Base-by-base conservation (phyloP, 2,329 filamentous ascomycete genomes). In the Aureobasidium mangrovei region DNA sequence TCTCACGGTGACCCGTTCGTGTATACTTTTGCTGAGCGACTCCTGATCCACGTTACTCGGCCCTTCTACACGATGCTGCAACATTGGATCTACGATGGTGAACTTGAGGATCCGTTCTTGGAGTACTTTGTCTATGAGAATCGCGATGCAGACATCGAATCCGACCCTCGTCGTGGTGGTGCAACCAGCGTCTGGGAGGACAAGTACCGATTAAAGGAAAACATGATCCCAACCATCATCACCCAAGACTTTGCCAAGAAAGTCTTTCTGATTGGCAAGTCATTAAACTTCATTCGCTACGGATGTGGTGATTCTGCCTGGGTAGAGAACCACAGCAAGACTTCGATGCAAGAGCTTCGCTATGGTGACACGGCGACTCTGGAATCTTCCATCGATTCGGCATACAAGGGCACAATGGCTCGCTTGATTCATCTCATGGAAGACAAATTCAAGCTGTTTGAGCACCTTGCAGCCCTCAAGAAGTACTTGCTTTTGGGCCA, bases 71-170 rank as follows among this genome's bases (percentile, higher is more conserved):
- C 94, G 63, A 96, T 98, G 74, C 76, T 98, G 53, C 83, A 90
- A 53, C 86, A 89, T 63, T 98, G 93, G 93, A 95, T 98, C 48
- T 98, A 98, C 65, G 91, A 98, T 64, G 93, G 93, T 57, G 94
- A 98, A 73, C 78, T 98, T 10, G 90, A 88, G n/a, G 93, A 98
- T 69, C 93, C 94, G 0, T 96, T 91, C 64, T 79, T 83, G 54
- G 93, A 98, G 65, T 98, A 98, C 70, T 97, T 98, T 63, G 91
- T 98, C 24, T 83, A 83, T 24, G 89, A 96, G 67, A 88, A 91
- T 61, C 80, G 84, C 51, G 77, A 81, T 4, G 71, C 72, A 43
- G 70, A 76, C 41, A 65, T 67, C 31, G 65, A 67, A 36, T 71
- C 74, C 24, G 74, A 74, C 46, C 65, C 68, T 51, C 65, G 67